Conservation (phyloP, 2,329 filamentous ascomycete genomes). For the Aureobasidium sp. region DNA sequence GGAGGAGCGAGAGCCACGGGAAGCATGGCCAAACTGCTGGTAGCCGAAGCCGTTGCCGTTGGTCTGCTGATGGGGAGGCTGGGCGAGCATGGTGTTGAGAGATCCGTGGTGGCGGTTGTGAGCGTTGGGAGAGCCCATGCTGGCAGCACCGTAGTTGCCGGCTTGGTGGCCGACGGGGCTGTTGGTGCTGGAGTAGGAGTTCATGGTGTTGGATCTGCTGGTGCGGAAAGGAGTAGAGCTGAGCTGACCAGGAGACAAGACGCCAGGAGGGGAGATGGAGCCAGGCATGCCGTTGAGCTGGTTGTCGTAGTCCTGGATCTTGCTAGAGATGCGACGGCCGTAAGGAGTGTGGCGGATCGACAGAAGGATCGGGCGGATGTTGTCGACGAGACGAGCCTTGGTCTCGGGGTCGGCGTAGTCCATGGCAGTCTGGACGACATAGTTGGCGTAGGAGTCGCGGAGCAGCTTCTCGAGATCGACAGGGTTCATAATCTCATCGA, state of each 20-base stretch:
- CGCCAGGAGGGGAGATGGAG: not conserved
- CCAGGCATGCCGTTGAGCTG: constrained; percentile 3
- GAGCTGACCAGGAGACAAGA: constrained; percentile 8
- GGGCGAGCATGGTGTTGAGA: constrained; percentile 9
- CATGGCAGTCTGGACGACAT: constrained; percentile 92
- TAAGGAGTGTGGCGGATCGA: constrained; percentile 85
- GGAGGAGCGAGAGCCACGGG: not conserved
- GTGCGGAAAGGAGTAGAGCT: not conserved
- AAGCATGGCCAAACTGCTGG: not conserved
- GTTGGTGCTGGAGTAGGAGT: constrained; percentile 1
- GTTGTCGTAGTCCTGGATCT: constrained; percentile 56
- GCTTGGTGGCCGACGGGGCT: not conserved
- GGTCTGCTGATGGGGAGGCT: constrained; percentile 1
- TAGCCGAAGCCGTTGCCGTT: constrained; percentile 10
- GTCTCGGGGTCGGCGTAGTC: constrained; percentile 69
- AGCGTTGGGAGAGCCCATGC: constrained; percentile 6
- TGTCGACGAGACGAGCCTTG: constrained; percentile 69
- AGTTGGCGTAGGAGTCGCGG: constrained; percentile 91
- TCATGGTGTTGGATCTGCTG: not conserved
- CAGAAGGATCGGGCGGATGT: constrained; percentile 75
- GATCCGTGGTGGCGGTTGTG: constrained; percentile 2
- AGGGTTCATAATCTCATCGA: constrained; percentile 67
- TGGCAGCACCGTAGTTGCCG: not conserved
- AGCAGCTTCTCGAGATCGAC: constrained; percentile 80
- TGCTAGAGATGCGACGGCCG: constrained; percentile 84